A percentile compares a stretch with the other conserved stretches of the same genome.
These are phyloP conservation scores for Lumnitzera littorea DNA, from an alignment of 345 rosid genomes.

Conservation along the genomic window DNA sequence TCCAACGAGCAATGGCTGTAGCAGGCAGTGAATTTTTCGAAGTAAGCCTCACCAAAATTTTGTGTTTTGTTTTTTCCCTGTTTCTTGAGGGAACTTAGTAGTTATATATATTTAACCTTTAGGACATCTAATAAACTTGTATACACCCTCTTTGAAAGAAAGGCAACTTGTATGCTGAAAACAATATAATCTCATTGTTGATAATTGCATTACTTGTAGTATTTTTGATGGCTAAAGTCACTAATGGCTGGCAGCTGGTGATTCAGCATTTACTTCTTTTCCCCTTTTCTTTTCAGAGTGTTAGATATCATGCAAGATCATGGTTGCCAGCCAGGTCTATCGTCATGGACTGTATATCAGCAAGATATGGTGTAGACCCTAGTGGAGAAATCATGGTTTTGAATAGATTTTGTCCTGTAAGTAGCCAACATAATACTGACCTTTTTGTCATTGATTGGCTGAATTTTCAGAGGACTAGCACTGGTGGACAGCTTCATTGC, in stretches of 20 bases:
- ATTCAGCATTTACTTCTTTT: slow-evolving; percentile 1
- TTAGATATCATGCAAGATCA: slow-evolving; percentile 61
- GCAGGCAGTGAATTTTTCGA: slow-evolving; percentile 81
- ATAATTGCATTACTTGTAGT: too few relatives aligned
- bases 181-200: too few relatives aligned
- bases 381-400: slow-evolving; percentile 86
- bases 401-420: slow-evolving; percentile 66
- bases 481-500: too few relatives aligned
- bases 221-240: too few relatives aligned
- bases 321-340: slow-evolving; percentile 92
- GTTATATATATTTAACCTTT: too few relatives aligned
- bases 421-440: slow-evolving; percentile 12
- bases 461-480: not conserved
- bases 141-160: too few relatives aligned
- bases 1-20: slow-evolving; percentile 64
- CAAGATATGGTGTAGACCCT: slow-evolving; percentile 52
- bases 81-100: too few relatives aligned
- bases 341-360: slow-evolving; percentile 62
- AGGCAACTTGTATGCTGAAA: too few relatives aligned
- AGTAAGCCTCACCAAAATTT: slow-evolving; percentile 31
- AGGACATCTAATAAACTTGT: too few relatives aligned
- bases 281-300: slow-evolving; percentile 37
- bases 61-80: not conserved
- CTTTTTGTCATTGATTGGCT: not conserved
- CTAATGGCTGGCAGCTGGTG: too few relatives aligned